Base-by-base conservation (phyloP, 2,329 filamentous ascomycete species). In the Aureobasidium sp. region DNA sequence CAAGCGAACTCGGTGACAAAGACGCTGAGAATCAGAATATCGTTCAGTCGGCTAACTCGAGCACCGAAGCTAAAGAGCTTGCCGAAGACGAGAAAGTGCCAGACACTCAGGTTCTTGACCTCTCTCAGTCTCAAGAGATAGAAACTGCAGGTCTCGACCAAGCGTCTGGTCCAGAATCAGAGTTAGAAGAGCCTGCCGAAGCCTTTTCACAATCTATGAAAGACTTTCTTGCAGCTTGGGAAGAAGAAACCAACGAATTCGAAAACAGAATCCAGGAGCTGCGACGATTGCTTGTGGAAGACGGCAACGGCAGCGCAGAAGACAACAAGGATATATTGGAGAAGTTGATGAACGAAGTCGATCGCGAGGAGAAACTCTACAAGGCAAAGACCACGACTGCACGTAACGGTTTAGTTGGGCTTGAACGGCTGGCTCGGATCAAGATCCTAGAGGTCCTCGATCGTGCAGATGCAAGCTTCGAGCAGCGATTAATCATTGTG, bases 341-440 rank as follows among this genome's bases (percentile, higher is more conserved):
- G 36, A 51, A 60, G 27, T 26, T 60, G 57, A 20, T 60, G 26
- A 36, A 60, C 13, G 36, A 60, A 41, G 57, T 51, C 12, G 37
- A 50, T 8, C 34, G 26, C 5, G 57, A 60, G 34, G 57, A 60
- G 13, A 17, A 32, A 23, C 15, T 34, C 23, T 60, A 60, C 46
- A 60, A 41, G n/a, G 34, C 46, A 47, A 60, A 51, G 26, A 60
- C 57, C 15, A 26, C 34, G 5, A 17, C 36, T 26, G 57, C 57
- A 15, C 37, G 57, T 5, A 50, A 46, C 15, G 46, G 34, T 4
- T n/a, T 60, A 5, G 10, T 5, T 5, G 23, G 15, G n/a, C 10
- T 50, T 17, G 44, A 47, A 5, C 32, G 39, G 36, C 15, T 51
- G 10, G 44, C 57, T 42, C 44, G 46, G 1, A 27, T 51, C 20